Evolutionary conservation across 2,329 filamentous ascomycete genomes (phyloP), one percentile per base, ranked within the genome.

Genomic region (Aspergillus sp.): DNA sequence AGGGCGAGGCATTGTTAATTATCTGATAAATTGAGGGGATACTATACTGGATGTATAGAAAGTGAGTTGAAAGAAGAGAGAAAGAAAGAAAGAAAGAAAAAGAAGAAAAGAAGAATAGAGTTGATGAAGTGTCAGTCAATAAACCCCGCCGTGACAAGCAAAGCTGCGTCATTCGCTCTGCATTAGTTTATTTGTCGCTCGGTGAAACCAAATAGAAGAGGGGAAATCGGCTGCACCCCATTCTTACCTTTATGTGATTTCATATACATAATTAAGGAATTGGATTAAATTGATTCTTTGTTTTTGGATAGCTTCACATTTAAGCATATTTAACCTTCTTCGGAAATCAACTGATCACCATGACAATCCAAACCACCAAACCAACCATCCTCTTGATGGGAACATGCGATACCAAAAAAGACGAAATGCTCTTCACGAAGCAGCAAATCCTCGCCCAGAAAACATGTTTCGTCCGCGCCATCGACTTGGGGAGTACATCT

Each of bases 391-490:
- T 77, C 40, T 62, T 84, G 10, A 60, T 85, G 19, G 82, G 82
- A 13, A 85, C 81, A 10, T 81, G 77, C 55, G 82, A 86, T 55
- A 83, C 81, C 29, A 86, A 85, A 57, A 67, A 81, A 8, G 60
- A 74, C 5, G 81, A 85, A 56, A 68, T 83, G 1, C 61, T 78
- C 3, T 83, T 75, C 55, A 64, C 83, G 2, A 71, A 72, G 37
- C 60, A 71, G 4, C 66, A 70, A 33, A 73, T 82, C 43, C 44
- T 68, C 39, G 44, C 53, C 37, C 49, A 54, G 42, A 50, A 55
- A 7, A 42, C 51, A 10, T 19, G 19, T 19, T 4, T 19, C 19
- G 19, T 19, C 19, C 19, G 19, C 19, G 19, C 19, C 19, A 19
- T 19, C 19, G 19, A 19, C 19, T 19, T 19, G 19, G 19, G 19